phyloP scores from a whole-genome alignment of 805 yeast species.

The Candida caryicola region DNA sequence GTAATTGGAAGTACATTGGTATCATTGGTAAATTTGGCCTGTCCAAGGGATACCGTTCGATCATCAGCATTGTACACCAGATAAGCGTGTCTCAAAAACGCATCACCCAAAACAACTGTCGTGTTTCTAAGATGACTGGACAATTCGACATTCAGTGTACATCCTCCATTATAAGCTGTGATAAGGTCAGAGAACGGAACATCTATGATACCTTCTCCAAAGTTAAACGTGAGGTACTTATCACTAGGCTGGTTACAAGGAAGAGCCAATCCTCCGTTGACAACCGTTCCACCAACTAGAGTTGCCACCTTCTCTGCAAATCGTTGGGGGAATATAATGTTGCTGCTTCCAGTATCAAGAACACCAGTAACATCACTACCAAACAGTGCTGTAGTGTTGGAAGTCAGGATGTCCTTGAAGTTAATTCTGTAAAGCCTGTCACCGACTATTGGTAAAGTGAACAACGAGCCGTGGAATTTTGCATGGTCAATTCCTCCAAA shows the following conservation, averaged over 20 bases:
- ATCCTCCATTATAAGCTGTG: background rate
- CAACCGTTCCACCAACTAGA: background rate
- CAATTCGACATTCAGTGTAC: conserved; percentile 5
- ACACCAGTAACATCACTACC: no score
- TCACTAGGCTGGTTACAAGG: conserved; percentile 9
- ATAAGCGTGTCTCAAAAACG: conserved; percentile 26
- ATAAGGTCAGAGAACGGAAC: conserved; percentile 14
- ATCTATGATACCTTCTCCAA: conserved; percentile 8
- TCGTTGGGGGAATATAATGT: conserved; percentile 3
- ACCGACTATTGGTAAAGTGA: conserved; percentile 1
- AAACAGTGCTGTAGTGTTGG: conserved; percentile 1
- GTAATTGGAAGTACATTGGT: no score
- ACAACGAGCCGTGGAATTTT: conserved; percentile 12
- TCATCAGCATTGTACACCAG: conserved; percentile 26
- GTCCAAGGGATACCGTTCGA: conserved; percentile 23
- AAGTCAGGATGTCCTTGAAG: background rate
- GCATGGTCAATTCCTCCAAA: conserved; percentile 24
- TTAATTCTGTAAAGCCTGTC: conserved; percentile 3
- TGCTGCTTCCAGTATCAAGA: conserved; percentile 9
- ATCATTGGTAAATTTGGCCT: conserved; percentile 16
- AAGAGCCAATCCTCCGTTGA: background rate
- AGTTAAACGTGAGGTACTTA: conserved; percentile 11
- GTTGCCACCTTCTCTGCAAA: conserved; percentile 2
- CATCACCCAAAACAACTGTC: conserved; percentile 21
- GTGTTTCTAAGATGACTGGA: conserved; percentile 10